A percentile compares a stretch with the other conserved stretches of the same genome.
Conservation (phyloP, 2,329 filamentous ascomycete genomes). For the Geosmithia morbida region DNA sequence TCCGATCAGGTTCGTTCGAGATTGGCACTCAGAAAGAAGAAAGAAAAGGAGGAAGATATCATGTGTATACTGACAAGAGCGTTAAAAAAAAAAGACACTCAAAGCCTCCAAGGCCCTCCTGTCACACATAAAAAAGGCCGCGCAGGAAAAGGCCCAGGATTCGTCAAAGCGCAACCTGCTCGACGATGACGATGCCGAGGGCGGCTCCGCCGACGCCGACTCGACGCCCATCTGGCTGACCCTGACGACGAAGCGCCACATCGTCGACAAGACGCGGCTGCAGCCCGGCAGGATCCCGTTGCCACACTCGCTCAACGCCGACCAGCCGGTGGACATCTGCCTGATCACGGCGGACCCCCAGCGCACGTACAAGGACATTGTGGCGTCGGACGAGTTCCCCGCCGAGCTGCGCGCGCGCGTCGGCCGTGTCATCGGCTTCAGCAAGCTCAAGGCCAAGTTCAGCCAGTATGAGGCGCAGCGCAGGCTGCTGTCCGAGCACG, state of each 20-base stretch:
- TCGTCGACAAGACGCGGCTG: constrained; percentile 58
- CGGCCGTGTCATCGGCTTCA: constrained; percentile 63
- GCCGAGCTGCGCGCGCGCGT: constrained; percentile 51
- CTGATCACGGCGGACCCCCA: constrained; percentile 73
- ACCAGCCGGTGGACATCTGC: constrained; percentile 42
- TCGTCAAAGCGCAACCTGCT: constrained; percentile 44
- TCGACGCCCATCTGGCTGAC: constrained; percentile 47
- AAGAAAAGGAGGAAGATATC: background rate
- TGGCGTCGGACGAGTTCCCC: constrained; percentile 61
- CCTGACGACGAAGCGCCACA: constrained; percentile 51
- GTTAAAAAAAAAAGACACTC: constrained; percentile 38
- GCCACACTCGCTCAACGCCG: constrained; percentile 58
- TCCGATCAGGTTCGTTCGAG: constrained; percentile 21
- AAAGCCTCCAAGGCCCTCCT: constrained; percentile 51
- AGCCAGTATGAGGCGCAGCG: constrained; percentile 77
- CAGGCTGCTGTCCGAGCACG: constrained; percentile 73
- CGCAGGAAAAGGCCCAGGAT: constrained; percentile 28
- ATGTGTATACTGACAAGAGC: constrained; percentile 21
- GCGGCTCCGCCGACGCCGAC: constrained; percentile 24
- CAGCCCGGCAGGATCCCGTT: constrained; percentile 74
- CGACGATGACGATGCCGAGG: constrained; percentile 20
- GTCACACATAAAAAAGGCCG: constrained; percentile 43
- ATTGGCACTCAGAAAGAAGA: background rate
- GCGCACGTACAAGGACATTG: constrained; percentile 78
- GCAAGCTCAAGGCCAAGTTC: constrained; percentile 72